Conservation (phyloP, 495 filamentous ascomycete species). For the Astrocystis sublimbata region DNA sequence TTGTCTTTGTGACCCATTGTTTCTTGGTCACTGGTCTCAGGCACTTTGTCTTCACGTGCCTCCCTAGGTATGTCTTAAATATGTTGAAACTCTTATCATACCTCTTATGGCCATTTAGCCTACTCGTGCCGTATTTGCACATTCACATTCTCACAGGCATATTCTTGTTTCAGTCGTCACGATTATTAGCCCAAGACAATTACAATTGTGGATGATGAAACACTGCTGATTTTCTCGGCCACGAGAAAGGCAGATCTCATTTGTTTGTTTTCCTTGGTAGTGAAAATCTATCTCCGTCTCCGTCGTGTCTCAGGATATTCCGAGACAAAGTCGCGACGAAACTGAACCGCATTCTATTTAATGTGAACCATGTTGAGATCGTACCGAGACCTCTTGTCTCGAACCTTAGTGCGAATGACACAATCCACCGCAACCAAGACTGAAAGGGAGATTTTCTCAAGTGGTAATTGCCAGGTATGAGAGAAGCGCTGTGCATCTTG, state of each 20-base stretch:
- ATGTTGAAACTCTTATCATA: too few species aligned
- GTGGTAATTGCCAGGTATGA: too few species aligned
- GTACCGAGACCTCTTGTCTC: neutral
- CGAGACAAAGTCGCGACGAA: neutral
- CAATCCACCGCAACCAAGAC: neutral
- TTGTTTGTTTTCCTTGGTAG: neutral
- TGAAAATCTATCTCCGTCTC: slow-evolving; percentile 1
- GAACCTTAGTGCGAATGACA: neutral
- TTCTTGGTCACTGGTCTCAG: too few species aligned
- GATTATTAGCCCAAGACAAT: neutral
- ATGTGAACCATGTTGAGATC: too few species aligned
- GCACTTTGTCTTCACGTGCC: too few species aligned
- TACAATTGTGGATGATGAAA: neutral
- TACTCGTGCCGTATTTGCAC: too few species aligned
- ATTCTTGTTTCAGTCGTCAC: neutral
- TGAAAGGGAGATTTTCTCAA: neutral
- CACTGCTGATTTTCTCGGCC: neutral
- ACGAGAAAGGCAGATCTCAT: neutral
- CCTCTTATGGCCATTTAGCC: too few species aligned
- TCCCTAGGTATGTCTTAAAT: too few species aligned
- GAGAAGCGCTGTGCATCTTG: neutral
- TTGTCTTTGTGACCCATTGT: too few species aligned
- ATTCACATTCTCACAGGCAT: neutral
- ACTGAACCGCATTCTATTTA: too few species aligned
- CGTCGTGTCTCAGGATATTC: neutral